Evolutionary conservation across 495 filamentous ascomycete genomes (phyloP).

Genomic region (Bryoglossum gracile): DNA sequence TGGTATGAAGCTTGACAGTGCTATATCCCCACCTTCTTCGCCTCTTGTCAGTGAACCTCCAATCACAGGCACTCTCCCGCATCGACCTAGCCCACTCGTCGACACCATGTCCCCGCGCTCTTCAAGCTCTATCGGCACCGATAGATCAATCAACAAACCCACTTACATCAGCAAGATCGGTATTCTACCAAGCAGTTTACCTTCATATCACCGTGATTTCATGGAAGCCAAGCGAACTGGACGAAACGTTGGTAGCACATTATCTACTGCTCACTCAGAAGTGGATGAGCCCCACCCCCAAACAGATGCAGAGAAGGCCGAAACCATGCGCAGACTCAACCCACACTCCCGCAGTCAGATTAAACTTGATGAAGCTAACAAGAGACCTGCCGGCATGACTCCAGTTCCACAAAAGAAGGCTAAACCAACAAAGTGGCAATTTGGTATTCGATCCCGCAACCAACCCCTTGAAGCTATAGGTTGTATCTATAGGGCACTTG

Average conservation of each 20-base stretch:
- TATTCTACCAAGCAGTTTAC: conserved; percentile 82
- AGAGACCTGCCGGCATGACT: conserved; percentile 60
- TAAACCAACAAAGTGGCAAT: conserved; percentile 84
- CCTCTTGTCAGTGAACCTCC: conserved; percentile 21
- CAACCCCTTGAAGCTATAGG: conserved; percentile 87
- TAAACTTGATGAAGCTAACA: conserved; percentile 52
- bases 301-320: conserved; percentile 67
- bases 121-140: conserved; percentile 23
- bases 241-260: conserved; percentile 29
- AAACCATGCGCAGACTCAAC: conserved; percentile 66
- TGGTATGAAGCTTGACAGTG: conserved; percentile 21
- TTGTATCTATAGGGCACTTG: conserved; percentile 86
- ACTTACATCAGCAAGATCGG: conserved; percentile 73
- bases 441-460: conserved; percentile 90
- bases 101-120: conserved; percentile 24
- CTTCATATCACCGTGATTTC: conserved; percentile 79
- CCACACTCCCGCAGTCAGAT: conserved; percentile 60
- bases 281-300: conserved; percentile 45
- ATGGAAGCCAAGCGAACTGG: conserved; percentile 65
- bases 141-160: conserved; percentile 37
- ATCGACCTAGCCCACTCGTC: conserved; percentile 31
- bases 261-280: conserved; percentile 34
- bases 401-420: conserved; percentile 56
- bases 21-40: conserved; percentile 30
- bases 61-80: conserved; percentile 12